Conservation (phyloP, 1,284 basidiomycete species). For the Trametes versicolor region DNA sequence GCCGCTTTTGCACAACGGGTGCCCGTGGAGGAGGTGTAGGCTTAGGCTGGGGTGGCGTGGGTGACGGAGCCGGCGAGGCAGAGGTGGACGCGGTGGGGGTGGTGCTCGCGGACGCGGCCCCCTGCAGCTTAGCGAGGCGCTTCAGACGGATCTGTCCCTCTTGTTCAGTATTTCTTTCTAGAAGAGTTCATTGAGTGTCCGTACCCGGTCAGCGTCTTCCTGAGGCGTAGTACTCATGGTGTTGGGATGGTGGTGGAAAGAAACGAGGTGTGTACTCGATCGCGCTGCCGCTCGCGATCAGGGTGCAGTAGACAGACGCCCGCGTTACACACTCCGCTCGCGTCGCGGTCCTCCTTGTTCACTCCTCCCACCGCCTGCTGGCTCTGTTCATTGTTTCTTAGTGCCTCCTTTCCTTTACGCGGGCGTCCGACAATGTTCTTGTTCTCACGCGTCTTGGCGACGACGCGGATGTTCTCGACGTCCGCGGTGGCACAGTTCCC, state of each 20-base stretch:
- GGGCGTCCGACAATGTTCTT: slow-evolving; percentile 35
- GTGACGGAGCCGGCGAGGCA: slow-evolving; percentile 44
- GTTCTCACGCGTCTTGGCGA: slow-evolving; percentile 36
- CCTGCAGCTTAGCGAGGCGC: slow-evolving; percentile 82
- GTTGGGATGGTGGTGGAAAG: slow-evolving; percentile 37
- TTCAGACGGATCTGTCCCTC: slow-evolving; percentile 83
- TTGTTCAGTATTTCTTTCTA: slow-evolving; percentile 2
- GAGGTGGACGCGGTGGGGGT: slow-evolving; percentile 47
- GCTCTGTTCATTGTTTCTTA: slow-evolving; percentile 3
- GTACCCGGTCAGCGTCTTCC: slow-evolving; percentile 82
- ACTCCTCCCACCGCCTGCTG: not conserved
- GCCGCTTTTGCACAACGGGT: slow-evolving; percentile 39
- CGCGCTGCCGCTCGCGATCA: slow-evolving; percentile 6
- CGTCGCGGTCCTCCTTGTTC: not conserved
- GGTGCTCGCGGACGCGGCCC: slow-evolving; percentile 47
- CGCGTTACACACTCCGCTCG: slow-evolving; percentile 8
- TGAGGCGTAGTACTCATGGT: slow-evolving; percentile 64
- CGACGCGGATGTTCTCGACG: slow-evolving; percentile 48
- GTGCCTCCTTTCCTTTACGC: slow-evolving; percentile 3
- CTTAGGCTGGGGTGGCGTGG: slow-evolving; percentile 36
- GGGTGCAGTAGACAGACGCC: slow-evolving; percentile 6
- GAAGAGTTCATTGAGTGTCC: slow-evolving; percentile 29
- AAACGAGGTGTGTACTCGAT: slow-evolving; percentile 12
- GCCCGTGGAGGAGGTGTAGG: slow-evolving; percentile 25
- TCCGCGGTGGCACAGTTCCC: slow-evolving; percentile 45